Evolutionary conservation across 257 asterid species (phyloP).

Genomic region (Rauvolfia tetraphylla): DNA sequence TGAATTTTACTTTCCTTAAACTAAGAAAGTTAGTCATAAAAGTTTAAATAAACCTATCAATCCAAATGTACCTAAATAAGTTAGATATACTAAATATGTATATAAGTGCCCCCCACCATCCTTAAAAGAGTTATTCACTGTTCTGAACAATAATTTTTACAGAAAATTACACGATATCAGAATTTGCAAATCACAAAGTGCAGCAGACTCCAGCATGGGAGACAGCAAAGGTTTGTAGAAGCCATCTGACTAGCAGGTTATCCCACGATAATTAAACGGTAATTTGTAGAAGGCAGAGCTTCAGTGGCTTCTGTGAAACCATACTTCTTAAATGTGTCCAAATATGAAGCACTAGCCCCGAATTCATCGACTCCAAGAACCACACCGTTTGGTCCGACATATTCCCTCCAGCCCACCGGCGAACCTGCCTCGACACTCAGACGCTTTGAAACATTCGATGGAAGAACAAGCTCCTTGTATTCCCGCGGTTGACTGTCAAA

Average conservation of each 20-base stretch:
- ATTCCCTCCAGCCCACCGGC: slow-evolving; percentile 53
- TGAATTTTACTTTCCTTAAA: too few species aligned
- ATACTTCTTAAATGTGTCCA: slow-evolving; percentile 37
- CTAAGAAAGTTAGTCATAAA: too few species aligned
- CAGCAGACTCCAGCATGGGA: too few species aligned
- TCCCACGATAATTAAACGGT: neutral
- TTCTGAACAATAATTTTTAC: neutral
- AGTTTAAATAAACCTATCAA: too few species aligned
- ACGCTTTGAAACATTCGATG: slow-evolving; percentile 30
- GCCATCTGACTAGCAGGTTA: neutral
- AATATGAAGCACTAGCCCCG: slow-evolving; percentile 46
- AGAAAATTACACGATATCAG: neutral
- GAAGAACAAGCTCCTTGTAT: slow-evolving; percentile 47
- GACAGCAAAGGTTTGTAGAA: neutral
- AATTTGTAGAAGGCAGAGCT: too few species aligned
- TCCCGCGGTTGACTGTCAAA: slow-evolving; percentile 38
- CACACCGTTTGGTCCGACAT: slow-evolving; percentile 41
- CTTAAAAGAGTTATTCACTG: too few species aligned
- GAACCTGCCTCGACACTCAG: slow-evolving; percentile 54
- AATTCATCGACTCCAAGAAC: slow-evolving; percentile 41
- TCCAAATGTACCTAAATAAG: too few species aligned
- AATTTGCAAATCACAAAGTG: neutral
- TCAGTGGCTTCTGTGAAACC: slow-evolving; percentile 54
- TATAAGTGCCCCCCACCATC: too few species aligned
- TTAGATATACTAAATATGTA: too few species aligned